Evolutionary conservation across 2,329 filamentous ascomycete genomes (phyloP), one percentile per base, ranked within the genome.

Genomic region (Ascochyta lentis): DNA sequence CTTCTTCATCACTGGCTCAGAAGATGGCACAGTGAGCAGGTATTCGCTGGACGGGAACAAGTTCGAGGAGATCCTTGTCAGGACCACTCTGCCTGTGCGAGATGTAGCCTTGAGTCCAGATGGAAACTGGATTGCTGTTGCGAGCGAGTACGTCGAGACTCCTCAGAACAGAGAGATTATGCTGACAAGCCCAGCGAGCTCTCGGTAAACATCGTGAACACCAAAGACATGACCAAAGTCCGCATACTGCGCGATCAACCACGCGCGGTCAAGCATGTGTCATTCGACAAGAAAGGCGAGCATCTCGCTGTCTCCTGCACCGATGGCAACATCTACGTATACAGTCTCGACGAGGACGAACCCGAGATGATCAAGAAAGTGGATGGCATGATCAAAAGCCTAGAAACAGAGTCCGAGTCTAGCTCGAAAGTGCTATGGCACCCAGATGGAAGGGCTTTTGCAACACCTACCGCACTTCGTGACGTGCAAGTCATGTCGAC

Each of bases 1-100:
- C 57, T 92, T 90, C 75, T 96, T 97, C 72, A 86, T 98, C 40
- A 87, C 92, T 59, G 95, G 92, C 26, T 91, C 91, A 19, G 94
- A 99, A 76, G 93, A 98, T 78, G 95, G 96, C 70, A 95, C 90
- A n/a, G 92, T 99, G 68, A 96, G 90, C 80, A 86, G 92, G 67
- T 99, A 96, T 80, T 90, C 90, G n/a, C 83, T 97, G 45, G 82
- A 85, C 53, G 86, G 85, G 3, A 88, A 88, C 68, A 76, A 81
- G 26, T 91, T 96, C 77, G 91, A 96, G 59, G 88, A 89, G 56
- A 89, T 96, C 63, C 84, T 99, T 46, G 84, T 92, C 24, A 88
- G 95, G 61, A 91, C 89, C 54, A 88, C 92, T n/a, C 80, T 97
- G 3, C 91, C 95, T 0, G 86, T 97, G 29, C 86, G 95, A 68